Evolutionary conservation across 768 basidiomycete species (phyloP).

Genomic region (Dioszegia hungarica): DNA sequence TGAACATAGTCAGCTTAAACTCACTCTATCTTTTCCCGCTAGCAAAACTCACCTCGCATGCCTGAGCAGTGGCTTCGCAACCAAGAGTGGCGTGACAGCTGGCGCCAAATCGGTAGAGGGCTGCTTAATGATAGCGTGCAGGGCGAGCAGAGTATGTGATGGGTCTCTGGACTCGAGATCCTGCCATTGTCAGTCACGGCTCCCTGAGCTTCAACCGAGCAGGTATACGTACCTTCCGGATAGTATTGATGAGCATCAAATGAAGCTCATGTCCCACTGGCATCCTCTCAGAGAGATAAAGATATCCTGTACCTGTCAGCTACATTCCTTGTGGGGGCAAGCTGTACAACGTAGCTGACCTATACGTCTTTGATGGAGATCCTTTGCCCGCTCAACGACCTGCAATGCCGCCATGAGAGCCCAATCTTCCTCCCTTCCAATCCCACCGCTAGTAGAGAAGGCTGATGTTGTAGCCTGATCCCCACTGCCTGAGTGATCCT

Average conservation of each 20-base stretch:
- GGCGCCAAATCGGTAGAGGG: slow-evolving; percentile 29
- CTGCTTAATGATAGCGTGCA: slow-evolving; percentile 25
- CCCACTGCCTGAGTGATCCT: background rate
- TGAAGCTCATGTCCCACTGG: slow-evolving; percentile 29
- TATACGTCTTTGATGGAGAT: slow-evolving; percentile 24
- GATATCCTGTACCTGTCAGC: slow-evolving; percentile 21
- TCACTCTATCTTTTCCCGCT: background rate
- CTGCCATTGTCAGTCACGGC: slow-evolving; percentile 9
- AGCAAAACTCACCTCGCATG: slow-evolving; percentile 24
- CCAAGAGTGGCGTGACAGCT: slow-evolving; percentile 30
- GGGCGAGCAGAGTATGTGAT: slow-evolving; percentile 22
- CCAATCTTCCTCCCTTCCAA: slow-evolving; percentile 9
- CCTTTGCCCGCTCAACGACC: slow-evolving; percentile 26
- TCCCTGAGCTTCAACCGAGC: background rate
- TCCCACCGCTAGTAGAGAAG: no score
- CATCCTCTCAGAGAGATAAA: slow-evolving; percentile 32
- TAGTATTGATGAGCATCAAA: slow-evolving; percentile 41
- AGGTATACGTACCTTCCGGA: slow-evolving; percentile 28
- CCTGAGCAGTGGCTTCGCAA: slow-evolving; percentile 16
- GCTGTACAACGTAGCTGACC: slow-evolving; percentile 17
- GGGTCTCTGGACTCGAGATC: slow-evolving; percentile 22
- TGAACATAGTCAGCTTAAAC: background rate
- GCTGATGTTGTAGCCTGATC: no score
- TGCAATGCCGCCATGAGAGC: slow-evolving; percentile 28
- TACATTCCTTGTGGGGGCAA: background rate